phyloP scores from a whole-genome alignment of 768 basidiomycete genomes.

The Xerocomus potaroensis region DNA sequence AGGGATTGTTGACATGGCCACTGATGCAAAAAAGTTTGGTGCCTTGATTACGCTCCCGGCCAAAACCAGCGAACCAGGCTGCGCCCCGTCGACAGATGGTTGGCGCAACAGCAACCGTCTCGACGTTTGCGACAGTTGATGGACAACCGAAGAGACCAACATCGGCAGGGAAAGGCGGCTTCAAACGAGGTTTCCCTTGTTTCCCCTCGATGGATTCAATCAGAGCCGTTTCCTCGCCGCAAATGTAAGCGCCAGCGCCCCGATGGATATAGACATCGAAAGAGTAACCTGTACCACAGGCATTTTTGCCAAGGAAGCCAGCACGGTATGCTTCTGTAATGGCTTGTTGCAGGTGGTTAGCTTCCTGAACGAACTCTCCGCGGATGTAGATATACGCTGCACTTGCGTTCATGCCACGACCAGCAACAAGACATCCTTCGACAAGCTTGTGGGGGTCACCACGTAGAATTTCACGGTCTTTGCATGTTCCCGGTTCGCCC shows the following conservation, averaged over 20 bases:
- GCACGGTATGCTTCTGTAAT: constrained; percentile 92
- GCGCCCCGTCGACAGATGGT: constrained; percentile 91
- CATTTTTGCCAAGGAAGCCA: constrained; percentile 84
- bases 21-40: constrained; percentile 98
- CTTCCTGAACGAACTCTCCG: constrained; percentile 97
- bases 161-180: constrained; percentile 98
- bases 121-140: constrained; percentile 96
- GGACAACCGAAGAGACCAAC: constrained; percentile 98
- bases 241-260: constrained; percentile 97
- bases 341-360: constrained; percentile 89
- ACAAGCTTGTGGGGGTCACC: constrained; percentile 98
- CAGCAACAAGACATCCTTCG: constrained; percentile 96
- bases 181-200: constrained; percentile 95
- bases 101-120: constrained; percentile 96
- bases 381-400: constrained; percentile 99
- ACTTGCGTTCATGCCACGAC: constrained; percentile 93
- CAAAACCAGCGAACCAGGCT: constrained; percentile 90
- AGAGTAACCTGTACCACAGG: constrained; percentile 88
- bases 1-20: constrained; percentile 97
- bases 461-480: constrained; percentile 96
- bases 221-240: constrained; percentile 96
- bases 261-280: constrained; percentile 99
- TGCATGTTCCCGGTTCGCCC: constrained; percentile 98
- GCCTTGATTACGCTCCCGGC: constrained; percentile 87
- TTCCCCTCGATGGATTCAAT: constrained; percentile 98